Conservation (phyloP, 2,329 filamentous ascomycete genomes). For the Fusarium cyanostomum region DNA sequence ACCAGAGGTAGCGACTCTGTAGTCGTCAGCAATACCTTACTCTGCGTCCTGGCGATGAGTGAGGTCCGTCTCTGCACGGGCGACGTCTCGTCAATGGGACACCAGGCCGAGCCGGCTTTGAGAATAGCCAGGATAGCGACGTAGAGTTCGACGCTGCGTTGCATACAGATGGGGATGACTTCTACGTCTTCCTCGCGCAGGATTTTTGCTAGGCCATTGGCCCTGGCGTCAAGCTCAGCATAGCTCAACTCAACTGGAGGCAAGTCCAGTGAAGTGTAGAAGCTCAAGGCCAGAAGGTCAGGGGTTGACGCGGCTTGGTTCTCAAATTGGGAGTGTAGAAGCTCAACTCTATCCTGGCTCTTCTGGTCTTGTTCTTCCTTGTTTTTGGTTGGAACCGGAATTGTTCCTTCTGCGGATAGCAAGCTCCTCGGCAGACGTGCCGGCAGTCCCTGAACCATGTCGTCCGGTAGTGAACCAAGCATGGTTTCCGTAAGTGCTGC, state of each 20-base stretch:
- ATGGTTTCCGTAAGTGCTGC: not conserved
- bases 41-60: slow-evolving; percentile 21
- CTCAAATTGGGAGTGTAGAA: slow-evolving; percentile 17
- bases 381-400: not conserved
- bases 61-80: slow-evolving; percentile 22
- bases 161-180: slow-evolving; percentile 18
- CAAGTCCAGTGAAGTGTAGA: slow-evolving; percentile 1
- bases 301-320: slow-evolving; percentile 14
- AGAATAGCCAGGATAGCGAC: slow-evolving; percentile 21
- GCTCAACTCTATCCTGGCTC: not conserved
- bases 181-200: slow-evolving; percentile 13
- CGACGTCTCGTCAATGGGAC: slow-evolving; percentile 17
- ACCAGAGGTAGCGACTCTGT: slow-evolving; percentile 9
- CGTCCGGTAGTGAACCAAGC: not conserved
- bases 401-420: slow-evolving; percentile 13
- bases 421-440: not conserved
- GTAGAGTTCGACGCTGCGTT: slow-evolving; percentile 16
- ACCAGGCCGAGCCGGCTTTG: slow-evolving; percentile 25
- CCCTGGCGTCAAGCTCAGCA: slow-evolving; percentile 15
- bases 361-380: not conserved
- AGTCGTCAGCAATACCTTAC: slow-evolving; percentile 8
- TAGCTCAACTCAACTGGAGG: slow-evolving; percentile 9
- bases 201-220: slow-evolving; percentile 14
- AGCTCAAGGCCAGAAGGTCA: slow-evolving; percentile 5
- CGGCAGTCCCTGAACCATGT: slow-evolving; percentile 9